A percentile compares a stretch with the other conserved stretches of the same genome.
Conservation (phyloP, 208 protist species). For the Trypanosomatidae sp. region DNA sequence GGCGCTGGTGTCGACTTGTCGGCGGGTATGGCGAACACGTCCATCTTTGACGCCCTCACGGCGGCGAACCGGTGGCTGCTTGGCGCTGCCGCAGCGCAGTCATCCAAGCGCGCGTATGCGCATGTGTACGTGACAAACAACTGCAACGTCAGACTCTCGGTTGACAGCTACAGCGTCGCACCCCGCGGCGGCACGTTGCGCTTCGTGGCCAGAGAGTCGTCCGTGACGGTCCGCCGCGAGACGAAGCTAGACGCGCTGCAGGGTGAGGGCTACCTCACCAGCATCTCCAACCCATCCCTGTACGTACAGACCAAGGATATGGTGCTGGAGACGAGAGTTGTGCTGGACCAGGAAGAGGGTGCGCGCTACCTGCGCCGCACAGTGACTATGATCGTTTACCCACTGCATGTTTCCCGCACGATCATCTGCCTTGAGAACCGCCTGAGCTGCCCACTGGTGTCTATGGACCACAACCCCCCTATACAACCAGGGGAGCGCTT, state of each 20-base stretch:
- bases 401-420: constrained; percentile 56
- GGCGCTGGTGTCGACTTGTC: constrained; percentile 10
- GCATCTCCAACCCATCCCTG: constrained; percentile 54
- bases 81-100: neutral
- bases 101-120: constrained; percentile 32
- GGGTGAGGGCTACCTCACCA: constrained; percentile 36
- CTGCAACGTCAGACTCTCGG: constrained; percentile 40
- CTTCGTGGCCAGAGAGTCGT: constrained; percentile 33
- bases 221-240: constrained; percentile 28
- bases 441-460: constrained; percentile 39
- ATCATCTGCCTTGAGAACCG: constrained; percentile 85
- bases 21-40: constrained; percentile 19
- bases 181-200: constrained; percentile 46
- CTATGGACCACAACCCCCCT: constrained; percentile 25
- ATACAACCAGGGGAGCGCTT: constrained; percentile 44
- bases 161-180: constrained; percentile 32
- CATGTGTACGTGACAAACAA: constrained; percentile 55
- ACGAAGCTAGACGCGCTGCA: constrained; percentile 14
- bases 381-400: constrained; percentile 59
- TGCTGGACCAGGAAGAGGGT: constrained; percentile 34
- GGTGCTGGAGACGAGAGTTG: constrained; percentile 56
- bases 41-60: constrained; percentile 33
- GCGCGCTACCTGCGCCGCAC: constrained; percentile 47
- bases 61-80: constrained; percentile 12
- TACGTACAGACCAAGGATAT: constrained; percentile 59